Percentiles rank a stretch among this genome's conserved stretches.
These are phyloP conservation scores for Termitomyces titanicus DNA, from an alignment of 768 basidiomycete genomes.

Conservation along the genomic window DNA sequence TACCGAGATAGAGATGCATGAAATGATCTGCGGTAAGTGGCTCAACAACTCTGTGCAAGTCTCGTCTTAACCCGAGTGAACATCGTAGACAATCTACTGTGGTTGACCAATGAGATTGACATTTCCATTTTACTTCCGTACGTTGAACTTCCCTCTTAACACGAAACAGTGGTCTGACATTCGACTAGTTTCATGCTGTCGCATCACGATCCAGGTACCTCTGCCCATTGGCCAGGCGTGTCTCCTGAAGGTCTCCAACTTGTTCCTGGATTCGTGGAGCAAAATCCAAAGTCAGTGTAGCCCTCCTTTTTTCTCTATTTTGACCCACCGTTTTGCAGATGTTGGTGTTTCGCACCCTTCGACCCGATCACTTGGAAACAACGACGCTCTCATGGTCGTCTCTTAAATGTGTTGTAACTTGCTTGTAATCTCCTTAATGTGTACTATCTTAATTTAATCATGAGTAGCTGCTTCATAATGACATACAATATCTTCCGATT, in stretches of 20 bases:
- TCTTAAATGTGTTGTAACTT: background rate
- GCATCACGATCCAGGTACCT: slow-evolving; percentile 24
- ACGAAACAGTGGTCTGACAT: background rate
- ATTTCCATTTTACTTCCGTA: slow-evolving; percentile 24
- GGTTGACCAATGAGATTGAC: slow-evolving; percentile 24
- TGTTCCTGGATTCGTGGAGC: slow-evolving; percentile 19
- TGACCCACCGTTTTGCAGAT: slow-evolving; percentile 9
- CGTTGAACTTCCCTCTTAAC: slow-evolving; percentile 2
- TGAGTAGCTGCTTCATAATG: background rate
- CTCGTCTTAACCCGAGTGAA: background rate
- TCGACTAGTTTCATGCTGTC: slow-evolving; percentile 21
- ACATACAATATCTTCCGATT: background rate
- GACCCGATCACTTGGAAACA: slow-evolving; percentile 20
- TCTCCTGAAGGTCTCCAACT: slow-evolving; percentile 20
- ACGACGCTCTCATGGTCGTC: background rate
- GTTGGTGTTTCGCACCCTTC: slow-evolving; percentile 24
- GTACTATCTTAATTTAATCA: background rate
- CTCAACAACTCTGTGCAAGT: background rate
- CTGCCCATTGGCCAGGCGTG: slow-evolving; percentile 20
- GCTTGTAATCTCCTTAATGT: too few relatives aligned
- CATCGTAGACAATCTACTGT: slow-evolving; percentile 20
- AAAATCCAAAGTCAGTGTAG: slow-evolving; percentile 17
- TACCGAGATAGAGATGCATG: slow-evolving; percentile 14
- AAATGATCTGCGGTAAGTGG: slow-evolving; percentile 20
- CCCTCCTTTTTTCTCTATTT: background rate